Evolutionary conservation across 164 flowering plant species (phyloP).

Genomic region (Malania oleifera): DNA sequence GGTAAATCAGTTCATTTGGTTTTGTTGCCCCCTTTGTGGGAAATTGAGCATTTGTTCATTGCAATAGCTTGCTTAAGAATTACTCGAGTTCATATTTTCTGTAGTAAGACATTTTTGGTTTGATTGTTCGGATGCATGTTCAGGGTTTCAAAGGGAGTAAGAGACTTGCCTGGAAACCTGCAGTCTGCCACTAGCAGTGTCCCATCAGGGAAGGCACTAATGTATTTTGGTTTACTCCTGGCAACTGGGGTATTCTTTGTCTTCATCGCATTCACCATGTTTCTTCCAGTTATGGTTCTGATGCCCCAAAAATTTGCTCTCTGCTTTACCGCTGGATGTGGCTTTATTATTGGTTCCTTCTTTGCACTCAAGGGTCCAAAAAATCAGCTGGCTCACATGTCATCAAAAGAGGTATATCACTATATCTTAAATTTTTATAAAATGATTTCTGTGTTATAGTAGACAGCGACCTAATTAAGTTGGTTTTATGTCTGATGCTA

Average conservation of each 20-base stretch:
- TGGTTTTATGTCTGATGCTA: not conserved
- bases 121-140: not conserved
- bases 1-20: no score
- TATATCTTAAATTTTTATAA: not conserved
- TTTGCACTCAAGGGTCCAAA: constrained; percentile 87
- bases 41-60: no score
- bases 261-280: constrained; percentile 92
- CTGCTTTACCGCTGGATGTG: constrained; percentile 90
- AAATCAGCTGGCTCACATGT: constrained; percentile 90
- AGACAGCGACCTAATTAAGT: not conserved
- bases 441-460: not conserved
- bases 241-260: constrained; percentile 85
- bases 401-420: constrained; percentile 70
- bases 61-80: no score
- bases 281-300: constrained; percentile 92
- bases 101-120: not conserved
- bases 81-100: not conserved
- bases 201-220: constrained; percentile 84
- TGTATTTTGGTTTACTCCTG: constrained; percentile 86
- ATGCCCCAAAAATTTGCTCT: constrained; percentile 97
- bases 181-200: constrained; percentile 83
- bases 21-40: no score
- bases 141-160: constrained; percentile 80
- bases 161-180: constrained; percentile 77
- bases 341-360: constrained; percentile 77